Conservation (phyloP, 495 filamentous ascomycete species). For the Peziza echinospora region DNA sequence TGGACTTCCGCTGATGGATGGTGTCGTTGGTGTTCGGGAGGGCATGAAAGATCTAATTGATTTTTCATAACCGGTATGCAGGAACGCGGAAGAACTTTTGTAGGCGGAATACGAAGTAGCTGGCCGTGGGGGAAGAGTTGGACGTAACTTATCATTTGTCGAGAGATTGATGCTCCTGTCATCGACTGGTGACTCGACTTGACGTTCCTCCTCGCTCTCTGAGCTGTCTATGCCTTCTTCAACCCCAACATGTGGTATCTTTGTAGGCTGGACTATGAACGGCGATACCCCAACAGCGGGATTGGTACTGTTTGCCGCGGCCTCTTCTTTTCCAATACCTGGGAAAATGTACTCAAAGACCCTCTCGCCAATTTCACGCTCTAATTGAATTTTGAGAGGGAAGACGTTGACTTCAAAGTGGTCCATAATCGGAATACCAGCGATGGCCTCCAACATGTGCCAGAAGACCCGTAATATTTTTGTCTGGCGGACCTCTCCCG, state of each 20-base stretch:
- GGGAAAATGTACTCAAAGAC: slow-evolving; percentile 98
- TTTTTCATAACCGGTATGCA: background rate
- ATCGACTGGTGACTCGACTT: background rate
- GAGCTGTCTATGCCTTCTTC: slow-evolving; percentile 31
- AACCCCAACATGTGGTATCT: slow-evolving; percentile 34
- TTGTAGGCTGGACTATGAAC: slow-evolving; percentile 60
- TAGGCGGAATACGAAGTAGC: background rate
- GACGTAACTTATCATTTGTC: background rate
- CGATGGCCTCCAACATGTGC: slow-evolving; percentile 95
- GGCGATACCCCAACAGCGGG: slow-evolving; percentile 48
- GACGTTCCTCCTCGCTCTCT: background rate
- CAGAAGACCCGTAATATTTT: slow-evolving; percentile 85
- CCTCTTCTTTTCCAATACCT: slow-evolving; percentile 37
- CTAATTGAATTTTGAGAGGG: slow-evolving; percentile 82
- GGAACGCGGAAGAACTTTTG: background rate
- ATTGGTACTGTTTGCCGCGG: slow-evolving; percentile 7
- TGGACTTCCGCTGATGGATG: background rate
- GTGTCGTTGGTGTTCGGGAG: background rate
- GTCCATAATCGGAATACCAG: slow-evolving; percentile 90
- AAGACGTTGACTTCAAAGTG: slow-evolving; percentile 90
- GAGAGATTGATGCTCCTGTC: background rate
- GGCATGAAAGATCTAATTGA: background rate
- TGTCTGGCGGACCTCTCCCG: slow-evolving; percentile 19
- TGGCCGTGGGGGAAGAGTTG: background rate
- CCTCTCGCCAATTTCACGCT: slow-evolving; percentile 78